Evolutionary conservation across 1,284 basidiomycete species (phyloP).

Genomic region (Waitea zeae): DNA sequence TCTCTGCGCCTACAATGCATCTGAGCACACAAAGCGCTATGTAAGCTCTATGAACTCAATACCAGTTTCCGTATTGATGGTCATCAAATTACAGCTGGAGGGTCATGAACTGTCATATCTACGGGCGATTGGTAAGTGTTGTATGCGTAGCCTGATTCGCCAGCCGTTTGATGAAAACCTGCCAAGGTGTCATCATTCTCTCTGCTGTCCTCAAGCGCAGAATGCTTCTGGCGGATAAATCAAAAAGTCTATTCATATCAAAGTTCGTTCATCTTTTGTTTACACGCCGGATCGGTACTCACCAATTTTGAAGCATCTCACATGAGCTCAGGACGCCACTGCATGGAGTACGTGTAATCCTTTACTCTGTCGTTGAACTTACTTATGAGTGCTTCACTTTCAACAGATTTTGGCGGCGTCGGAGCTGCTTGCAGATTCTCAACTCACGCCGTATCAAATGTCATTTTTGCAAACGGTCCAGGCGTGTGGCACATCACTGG

Average conservation of each 20-base stretch:
- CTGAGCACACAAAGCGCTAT: conserved; percentile 63
- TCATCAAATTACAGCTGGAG: conserved; percentile 39
- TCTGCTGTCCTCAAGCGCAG: conserved; percentile 85
- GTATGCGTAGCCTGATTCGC: conserved; percentile 12
- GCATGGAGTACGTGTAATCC: conserved; percentile 48
- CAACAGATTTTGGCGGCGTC: conserved; percentile 84
- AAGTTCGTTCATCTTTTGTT: conserved; percentile 34
- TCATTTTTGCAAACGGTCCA: conserved; percentile 84
- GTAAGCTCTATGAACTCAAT: too few species aligned
- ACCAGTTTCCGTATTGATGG: neutral
- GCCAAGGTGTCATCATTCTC: conserved; percentile 86
- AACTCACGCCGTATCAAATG: conserved; percentile 63
- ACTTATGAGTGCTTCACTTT: conserved; percentile 22
- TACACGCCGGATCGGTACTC: conserved; percentile 9
- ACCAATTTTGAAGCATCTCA: conserved; percentile 48
- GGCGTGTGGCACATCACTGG: conserved; percentile 72
- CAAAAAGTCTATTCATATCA: conserved; percentile 80
- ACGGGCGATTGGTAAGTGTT: conserved; percentile 76
- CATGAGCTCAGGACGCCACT: conserved; percentile 86
- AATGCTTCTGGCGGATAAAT: conserved; percentile 90
- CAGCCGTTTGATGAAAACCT: conserved; percentile 26
- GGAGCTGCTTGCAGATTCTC: conserved; percentile 74
- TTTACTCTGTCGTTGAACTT: conserved; percentile 1
- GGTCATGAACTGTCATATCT: conserved; percentile 88
- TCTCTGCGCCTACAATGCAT: conserved; percentile 80